phyloP scores from a whole-genome alignment of 148 eudicot species.

The Nepenthes gracilis region DNA sequence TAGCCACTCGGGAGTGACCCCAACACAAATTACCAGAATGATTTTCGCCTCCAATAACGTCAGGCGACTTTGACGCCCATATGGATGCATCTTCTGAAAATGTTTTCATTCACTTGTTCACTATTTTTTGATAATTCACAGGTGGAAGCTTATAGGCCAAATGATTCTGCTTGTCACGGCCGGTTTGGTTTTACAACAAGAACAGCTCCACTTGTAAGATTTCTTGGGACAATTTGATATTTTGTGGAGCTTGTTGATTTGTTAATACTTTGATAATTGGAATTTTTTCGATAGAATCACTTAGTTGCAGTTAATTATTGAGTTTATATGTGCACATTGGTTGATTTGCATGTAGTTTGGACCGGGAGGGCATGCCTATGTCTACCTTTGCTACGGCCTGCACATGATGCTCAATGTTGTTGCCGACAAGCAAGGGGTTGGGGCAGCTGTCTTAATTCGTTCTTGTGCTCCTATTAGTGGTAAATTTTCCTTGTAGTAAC shows the following conservation, averaged over 20 bases:
- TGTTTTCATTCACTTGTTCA: background rate
- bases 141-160: slow-evolving; percentile 95
- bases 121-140: slow-evolving; percentile 10
- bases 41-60: too few relatives aligned
- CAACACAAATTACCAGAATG: too few relatives aligned
- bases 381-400: slow-evolving; percentile 90
- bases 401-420: slow-evolving; percentile 90
- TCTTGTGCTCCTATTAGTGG: slow-evolving; percentile 87
- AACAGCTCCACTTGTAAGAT: slow-evolving; percentile 82
- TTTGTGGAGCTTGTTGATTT: background rate
- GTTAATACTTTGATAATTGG: background rate
- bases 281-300: background rate
- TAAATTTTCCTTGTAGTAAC: slow-evolving; percentile 11
- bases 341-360: slow-evolving; percentile 53
- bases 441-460: slow-evolving; percentile 91
- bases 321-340: background rate
- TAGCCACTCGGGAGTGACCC: too few relatives aligned
- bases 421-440: slow-evolving; percentile 84
- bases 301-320: background rate
- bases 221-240: background rate
- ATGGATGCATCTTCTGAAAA: too few relatives aligned
- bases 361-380: slow-evolving; percentile 89
- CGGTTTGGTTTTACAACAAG: slow-evolving; percentile 82
- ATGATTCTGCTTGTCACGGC: slow-evolving; percentile 94
- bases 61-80: too few relatives aligned